Base-by-base conservation (phyloP, 257 asterid genomes). In the Cinchona pubescens region DNA sequence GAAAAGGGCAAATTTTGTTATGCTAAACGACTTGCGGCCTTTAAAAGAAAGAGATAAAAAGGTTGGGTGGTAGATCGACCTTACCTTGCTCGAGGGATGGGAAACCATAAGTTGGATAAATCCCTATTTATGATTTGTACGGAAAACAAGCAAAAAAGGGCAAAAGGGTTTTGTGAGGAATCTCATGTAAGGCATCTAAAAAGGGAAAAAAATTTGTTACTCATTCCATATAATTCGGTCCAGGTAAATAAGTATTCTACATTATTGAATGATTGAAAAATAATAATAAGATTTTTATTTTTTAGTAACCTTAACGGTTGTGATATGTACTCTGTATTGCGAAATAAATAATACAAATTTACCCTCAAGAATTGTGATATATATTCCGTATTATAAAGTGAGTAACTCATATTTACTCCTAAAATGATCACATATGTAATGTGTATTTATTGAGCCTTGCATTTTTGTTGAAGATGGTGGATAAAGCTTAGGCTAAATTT, bases 11-110 rank as follows among this genome's bases (percentile, higher is more conserved):
- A 75, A 69, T 69, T 68, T 46, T 30, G 83, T 69, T 62, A 69
- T 79, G 73, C 79, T 59, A 75, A 75, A 69, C 69, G 69, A 79
- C 79, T 69, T 53, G 61, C 37, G 11, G 68, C 60, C 66, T 74
- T 68, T n/a, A 27, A 79, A 18, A 74, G 76, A 58, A 67, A 79
- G 75, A 38, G 74, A 67, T 48, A 40, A 37, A 59, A 23, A 30
- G 3, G 63, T 58, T 58, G 18, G 55, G 73, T 30, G 14, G 51
- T 6, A 55, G 9, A 29, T 15, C 23, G 9, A 29, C 23, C 23
- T 42, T 40, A 8, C 27, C 63, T 68, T 79, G 76, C 67, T 60
- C 9, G 74, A 75, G 71, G 79, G 71, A 80, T 75, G 83, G 80
- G 69, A n/a, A 79, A 70, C 65, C 42, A 45, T 21, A 34, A 65